Percentiles rank a stretch among this genome's conserved stretches.
Conservation (phyloP, 2,329 filamentous ascomycete species). For the Proliferodiscus dingleyae region DNA sequence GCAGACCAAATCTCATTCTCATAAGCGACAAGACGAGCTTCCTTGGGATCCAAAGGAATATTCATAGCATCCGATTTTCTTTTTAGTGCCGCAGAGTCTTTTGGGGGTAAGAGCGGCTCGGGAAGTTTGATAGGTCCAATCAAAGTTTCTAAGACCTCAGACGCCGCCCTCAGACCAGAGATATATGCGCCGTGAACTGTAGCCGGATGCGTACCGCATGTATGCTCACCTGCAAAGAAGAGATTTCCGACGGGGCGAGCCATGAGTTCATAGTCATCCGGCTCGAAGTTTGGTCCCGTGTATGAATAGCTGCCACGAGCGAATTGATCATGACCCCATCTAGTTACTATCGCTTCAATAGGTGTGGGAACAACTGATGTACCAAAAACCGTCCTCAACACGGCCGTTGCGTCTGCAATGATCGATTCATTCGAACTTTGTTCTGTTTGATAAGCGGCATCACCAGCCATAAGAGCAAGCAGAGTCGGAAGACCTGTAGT, state of each 20-base stretch:
- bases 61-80: slow-evolving; percentile 42
- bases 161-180: slow-evolving; percentile 83
- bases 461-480: slow-evolving; percentile 91
- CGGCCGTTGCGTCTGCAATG: slow-evolving; percentile 71
- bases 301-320: slow-evolving; percentile 95
- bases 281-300: slow-evolving; percentile 73
- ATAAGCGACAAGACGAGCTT: slow-evolving; percentile 52
- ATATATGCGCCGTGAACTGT: slow-evolving; percentile 96
- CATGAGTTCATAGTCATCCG: slow-evolving; percentile 91
- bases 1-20: slow-evolving; percentile 50
- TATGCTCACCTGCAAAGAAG: slow-evolving; percentile 95
- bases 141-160: slow-evolving; percentile 76
- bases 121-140: slow-evolving; percentile 77
- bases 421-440: slow-evolving; percentile 68
- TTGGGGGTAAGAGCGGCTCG: slow-evolving; percentile 66
- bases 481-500: slow-evolving; percentile 84
- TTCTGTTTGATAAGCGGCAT: slow-evolving; percentile 87
- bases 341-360: slow-evolving; percentile 79
- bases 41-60: slow-evolving; percentile 43
- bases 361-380: slow-evolving; percentile 64
- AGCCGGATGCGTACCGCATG: slow-evolving; percentile 89
- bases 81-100: slow-evolving; percentile 47
- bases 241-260: slow-evolving; percentile 78
- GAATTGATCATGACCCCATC: slow-evolving; percentile 88
- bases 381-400: slow-evolving; percentile 73